These are phyloP conservation scores for Artemisia argyi DNA, from an alignment of 129 eudicot genomes.

Conservation along the genomic window DNA sequence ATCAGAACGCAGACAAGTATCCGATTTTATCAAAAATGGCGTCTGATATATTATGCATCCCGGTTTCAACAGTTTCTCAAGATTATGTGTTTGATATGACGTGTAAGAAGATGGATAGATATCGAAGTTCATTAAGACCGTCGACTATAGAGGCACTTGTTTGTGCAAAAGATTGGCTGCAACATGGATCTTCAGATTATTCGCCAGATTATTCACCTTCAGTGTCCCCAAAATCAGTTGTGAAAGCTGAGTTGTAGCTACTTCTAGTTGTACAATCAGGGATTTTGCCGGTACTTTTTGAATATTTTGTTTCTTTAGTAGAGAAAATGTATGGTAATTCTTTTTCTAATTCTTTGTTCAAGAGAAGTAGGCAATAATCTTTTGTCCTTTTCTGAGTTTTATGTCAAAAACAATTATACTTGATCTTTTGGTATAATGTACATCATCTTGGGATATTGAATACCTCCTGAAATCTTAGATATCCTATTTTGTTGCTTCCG, in stretches of 20 bases:
- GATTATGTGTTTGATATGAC: conserved; percentile 64
- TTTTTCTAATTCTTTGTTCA: conserved; percentile 15
- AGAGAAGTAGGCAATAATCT: conserved; percentile 16
- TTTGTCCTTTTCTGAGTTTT: conserved; percentile 24
- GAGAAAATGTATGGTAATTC: neutral
- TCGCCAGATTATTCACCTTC: conserved; percentile 17
- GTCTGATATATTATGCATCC: conserved; percentile 65
- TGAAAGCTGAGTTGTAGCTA: conserved; percentile 38
- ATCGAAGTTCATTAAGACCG: conserved; percentile 53
- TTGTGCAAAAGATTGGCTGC: conserved; percentile 93
- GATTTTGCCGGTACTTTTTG: conserved; percentile 13
- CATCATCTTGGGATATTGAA: conserved; percentile 30
- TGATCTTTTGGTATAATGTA: conserved; percentile 33
- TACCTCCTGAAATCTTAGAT: conserved; percentile 1
- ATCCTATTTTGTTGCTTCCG: conserved; percentile 3
- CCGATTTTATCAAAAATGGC: conserved; percentile 87
- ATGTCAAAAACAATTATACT: conserved; percentile 16
- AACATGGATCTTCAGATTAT: conserved; percentile 37
- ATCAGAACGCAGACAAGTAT: conserved; percentile 46
- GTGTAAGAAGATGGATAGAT: conserved; percentile 58
- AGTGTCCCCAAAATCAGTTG: conserved; percentile 24
- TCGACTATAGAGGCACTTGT: conserved; percentile 58
- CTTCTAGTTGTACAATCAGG: conserved; percentile 2
- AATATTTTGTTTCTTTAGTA: conserved; percentile 9
- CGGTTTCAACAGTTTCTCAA: conserved; percentile 52